Base-by-base conservation (phyloP, 2,329 filamentous ascomycete species). In the Cladophialophora yegresii region DNA sequence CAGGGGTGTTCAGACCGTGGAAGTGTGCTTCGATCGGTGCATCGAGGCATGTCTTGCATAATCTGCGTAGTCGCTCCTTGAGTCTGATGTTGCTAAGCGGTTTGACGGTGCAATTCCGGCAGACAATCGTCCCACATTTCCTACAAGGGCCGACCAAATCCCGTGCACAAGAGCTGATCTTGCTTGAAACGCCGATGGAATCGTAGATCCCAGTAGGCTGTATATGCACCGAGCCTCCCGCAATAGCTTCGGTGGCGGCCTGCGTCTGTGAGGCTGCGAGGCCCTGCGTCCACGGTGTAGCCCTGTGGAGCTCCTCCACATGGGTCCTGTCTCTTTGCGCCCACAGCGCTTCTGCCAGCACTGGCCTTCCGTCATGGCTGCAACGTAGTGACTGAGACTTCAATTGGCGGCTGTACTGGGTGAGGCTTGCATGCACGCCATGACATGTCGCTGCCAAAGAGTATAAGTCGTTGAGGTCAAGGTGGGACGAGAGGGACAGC, bases 91-190 rank as follows among this genome's bases (percentile, higher is more conserved):
- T 81, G 2, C 89, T 85, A 0, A 91, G 92, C 0, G 90, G 87
- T 77, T 97, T 96, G 72, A 91, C 89, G 5, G 89, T 88, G 77
- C 93, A 98, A 71, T 98, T 98, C 78, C 93, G 85, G 77, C 93
- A 98, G 61, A 96, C 87, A 28, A 92, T 83, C 30, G 80, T 86
- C 45, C 84, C 85, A 75, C 93, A 98, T 67, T 88, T 85, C 61
- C 91, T 86, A 76, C 93, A 97, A 70, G 89, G 88, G 49, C 83
- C 85, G 4, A 98, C 93, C 85, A 96, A 85, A 76, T 97, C 93
- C 66, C 91, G 84, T 23, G 93, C 93, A 75, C 93, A 98, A 71
- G 84, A 83, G 4, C 90, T 88, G 30, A 90, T 83, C 76, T 91
- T 93, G 58, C 79, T 87, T 84, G 71, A 86, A 85, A 72, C 81